Conservation (phyloP, 495 filamentous ascomycete species). For the Baudoinia panamericana region DNA sequence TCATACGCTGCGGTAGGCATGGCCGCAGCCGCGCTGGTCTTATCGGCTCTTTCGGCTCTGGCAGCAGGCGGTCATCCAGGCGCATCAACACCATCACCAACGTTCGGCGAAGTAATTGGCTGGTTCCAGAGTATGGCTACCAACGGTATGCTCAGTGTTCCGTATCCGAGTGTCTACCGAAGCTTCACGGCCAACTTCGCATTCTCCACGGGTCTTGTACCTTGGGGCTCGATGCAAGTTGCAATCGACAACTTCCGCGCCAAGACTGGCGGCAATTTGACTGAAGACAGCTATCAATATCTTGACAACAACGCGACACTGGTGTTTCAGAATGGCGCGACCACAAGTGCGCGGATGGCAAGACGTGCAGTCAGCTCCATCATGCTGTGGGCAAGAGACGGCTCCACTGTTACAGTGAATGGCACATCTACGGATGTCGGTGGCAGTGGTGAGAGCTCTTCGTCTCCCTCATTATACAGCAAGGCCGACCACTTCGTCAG, state of each 20-base stretch:
- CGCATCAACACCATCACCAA: slow-evolving; percentile 59
- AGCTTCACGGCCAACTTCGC: slow-evolving; percentile 87
- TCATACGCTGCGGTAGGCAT: slow-evolving; percentile 77
- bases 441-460: slow-evolving; percentile 17
- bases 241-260: slow-evolving; percentile 77
- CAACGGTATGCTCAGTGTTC: slow-evolving; percentile 89
- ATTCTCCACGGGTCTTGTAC: slow-evolving; percentile 75
- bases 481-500: slow-evolving; percentile 41
- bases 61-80: slow-evolving; percentile 48
- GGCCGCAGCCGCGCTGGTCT: slow-evolving; percentile 67
- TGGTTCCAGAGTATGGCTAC: slow-evolving; percentile 90
- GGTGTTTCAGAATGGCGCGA: slow-evolving; percentile 39
- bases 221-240: slow-evolving; percentile 65
- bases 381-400: slow-evolving; percentile 39
- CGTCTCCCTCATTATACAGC: slow-evolving; percentile 20
- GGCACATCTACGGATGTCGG: slow-evolving; percentile 26
- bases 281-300: slow-evolving; percentile 59
- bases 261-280: slow-evolving; percentile 75
- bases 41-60: slow-evolving; percentile 61
- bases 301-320: slow-evolving; percentile 57
- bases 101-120: slow-evolving; percentile 72
- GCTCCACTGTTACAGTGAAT: slow-evolving; percentile 39
- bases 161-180: slow-evolving; percentile 72
- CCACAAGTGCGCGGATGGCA: slow-evolving; percentile 22
- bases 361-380: slow-evolving; percentile 43